These are phyloP conservation scores for Ampelomyces quisqualis DNA, from an alignment of 2,329 filamentous ascomycete species.

Conservation along the genomic window DNA sequence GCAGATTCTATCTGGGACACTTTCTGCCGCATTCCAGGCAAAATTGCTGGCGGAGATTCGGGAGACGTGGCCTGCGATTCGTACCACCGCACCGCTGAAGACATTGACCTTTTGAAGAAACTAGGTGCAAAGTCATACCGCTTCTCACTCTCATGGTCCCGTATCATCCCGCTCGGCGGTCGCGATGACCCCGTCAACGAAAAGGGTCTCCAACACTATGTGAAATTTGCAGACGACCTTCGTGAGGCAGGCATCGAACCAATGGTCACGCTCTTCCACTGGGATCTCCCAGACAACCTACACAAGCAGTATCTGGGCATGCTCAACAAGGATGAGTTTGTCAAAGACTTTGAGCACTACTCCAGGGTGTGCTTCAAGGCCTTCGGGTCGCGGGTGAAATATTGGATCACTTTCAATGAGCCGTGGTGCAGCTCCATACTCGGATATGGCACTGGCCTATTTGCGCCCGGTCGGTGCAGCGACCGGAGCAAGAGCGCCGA, in stretches of 20 bases:
- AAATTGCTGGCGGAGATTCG: slow-evolving; percentile 75
- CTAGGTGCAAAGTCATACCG: slow-evolving; percentile 75
- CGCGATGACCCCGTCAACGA: slow-evolving; percentile 80
- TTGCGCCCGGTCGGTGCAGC: slow-evolving; percentile 80
- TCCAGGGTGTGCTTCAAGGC: slow-evolving; percentile 73
- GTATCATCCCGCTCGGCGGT: slow-evolving; percentile 82
- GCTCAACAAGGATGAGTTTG: slow-evolving; percentile 78
- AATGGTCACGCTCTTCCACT: slow-evolving; percentile 82
- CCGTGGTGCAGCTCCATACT: slow-evolving; percentile 82
- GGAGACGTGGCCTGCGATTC: slow-evolving; percentile 83
- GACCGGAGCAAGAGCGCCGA: slow-evolving; percentile 69
- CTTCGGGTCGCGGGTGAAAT: slow-evolving; percentile 71
- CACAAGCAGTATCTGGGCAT: slow-evolving; percentile 80
- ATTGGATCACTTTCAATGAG: slow-evolving; percentile 92
- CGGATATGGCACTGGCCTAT: slow-evolving; percentile 74
- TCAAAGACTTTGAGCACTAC: slow-evolving; percentile 77
- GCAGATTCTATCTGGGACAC: slow-evolving; percentile 85
- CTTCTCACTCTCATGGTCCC: slow-evolving; percentile 80
- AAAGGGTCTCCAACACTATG: slow-evolving; percentile 74
- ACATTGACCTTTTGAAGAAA: slow-evolving; percentile 74
- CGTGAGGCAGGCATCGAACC: slow-evolving; percentile 74
- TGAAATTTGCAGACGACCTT: slow-evolving; percentile 75
- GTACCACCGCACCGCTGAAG: slow-evolving; percentile 75
- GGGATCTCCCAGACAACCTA: slow-evolving; percentile 79
- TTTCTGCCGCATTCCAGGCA: slow-evolving; percentile 79